Evolutionary conservation across 306 rosid genomes (phyloP).

Genomic region (Cicer pinnatifidum): DNA sequence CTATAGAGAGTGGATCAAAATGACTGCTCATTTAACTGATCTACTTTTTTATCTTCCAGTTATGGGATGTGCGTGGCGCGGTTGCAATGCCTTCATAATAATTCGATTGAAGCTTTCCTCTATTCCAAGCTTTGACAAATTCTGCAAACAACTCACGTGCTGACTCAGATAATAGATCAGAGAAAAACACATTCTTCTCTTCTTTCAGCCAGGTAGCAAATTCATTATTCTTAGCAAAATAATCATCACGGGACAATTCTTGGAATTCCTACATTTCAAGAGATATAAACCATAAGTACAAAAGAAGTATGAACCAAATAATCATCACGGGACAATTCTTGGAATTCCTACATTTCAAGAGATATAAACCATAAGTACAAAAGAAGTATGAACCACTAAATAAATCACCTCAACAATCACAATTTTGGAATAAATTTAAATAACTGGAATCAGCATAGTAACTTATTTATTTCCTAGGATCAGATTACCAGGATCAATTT

Average conservation of each 20-base stretch:
- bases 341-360: slow-evolving; percentile 51
- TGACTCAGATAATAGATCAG: slow-evolving; percentile 75
- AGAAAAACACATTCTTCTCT: slow-evolving; percentile 82
- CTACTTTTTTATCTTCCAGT: slow-evolving; percentile 78
- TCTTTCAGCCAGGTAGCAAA: slow-evolving; percentile 94
- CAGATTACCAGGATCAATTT: too few species aligned
- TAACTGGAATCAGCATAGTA: not conserved
- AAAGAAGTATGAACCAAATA: too few species aligned
- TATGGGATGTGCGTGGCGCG: slow-evolving; percentile 78
- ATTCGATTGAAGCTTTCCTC: slow-evolving; percentile 62
- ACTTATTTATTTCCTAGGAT: too few species aligned
- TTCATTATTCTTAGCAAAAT: slow-evolving; percentile 86
- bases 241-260: slow-evolving; percentile 77
- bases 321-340: slow-evolving; percentile 75
- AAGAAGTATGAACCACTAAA: slow-evolving; percentile 3
- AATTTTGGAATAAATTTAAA: not conserved
- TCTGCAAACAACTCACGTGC: slow-evolving; percentile 70
- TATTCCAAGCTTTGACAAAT: slow-evolving; percentile 81
- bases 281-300: slow-evolving; percentile 13
- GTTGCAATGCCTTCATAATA: slow-evolving; percentile 85
- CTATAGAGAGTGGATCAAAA: slow-evolving; percentile 27
- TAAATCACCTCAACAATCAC: slow-evolving; percentile 18
- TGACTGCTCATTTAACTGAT: slow-evolving; percentile 20
- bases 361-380: slow-evolving; percentile 23
- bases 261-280: slow-evolving; percentile 54